These are phyloP conservation scores for Ceratocystiopsis brevicomis DNA, from an alignment of 2,329 filamentous ascomycete species.

Conservation along the genomic window DNA sequence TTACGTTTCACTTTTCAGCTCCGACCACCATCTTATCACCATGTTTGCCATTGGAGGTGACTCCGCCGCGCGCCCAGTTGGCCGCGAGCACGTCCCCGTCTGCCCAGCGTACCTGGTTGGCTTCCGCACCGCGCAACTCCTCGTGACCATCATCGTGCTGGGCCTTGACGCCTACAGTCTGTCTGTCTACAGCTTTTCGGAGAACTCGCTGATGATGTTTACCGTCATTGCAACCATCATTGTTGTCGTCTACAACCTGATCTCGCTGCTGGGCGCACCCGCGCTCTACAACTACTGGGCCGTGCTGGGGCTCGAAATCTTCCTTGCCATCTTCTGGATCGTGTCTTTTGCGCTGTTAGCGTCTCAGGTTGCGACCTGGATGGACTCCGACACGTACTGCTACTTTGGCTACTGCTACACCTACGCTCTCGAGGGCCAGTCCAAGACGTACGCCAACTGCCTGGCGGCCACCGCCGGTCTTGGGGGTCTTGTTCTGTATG, in stretches of 20 bases:
- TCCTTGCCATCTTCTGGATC: slow-evolving; percentile 34
- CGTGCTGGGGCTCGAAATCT: slow-evolving; percentile 29
- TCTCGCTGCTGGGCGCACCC: slow-evolving; percentile 22
- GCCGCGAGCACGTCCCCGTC: slow-evolving; percentile 26
- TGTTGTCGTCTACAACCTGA: slow-evolving; percentile 26
- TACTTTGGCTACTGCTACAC: slow-evolving; percentile 12
- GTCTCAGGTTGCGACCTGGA: slow-evolving; percentile 15
- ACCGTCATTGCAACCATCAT: slow-evolving; percentile 27
- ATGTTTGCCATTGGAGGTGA: slow-evolving; percentile 4
- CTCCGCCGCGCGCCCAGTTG: slow-evolving; percentile 15
- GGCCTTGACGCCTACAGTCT: slow-evolving; percentile 28
- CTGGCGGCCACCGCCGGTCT: slow-evolving; percentile 20
- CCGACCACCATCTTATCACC: not conserved
- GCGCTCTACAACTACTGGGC: slow-evolving; percentile 34
- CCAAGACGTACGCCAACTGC: slow-evolving; percentile 10
- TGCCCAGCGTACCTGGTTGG: slow-evolving; percentile 25
- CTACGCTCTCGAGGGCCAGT: slow-evolving; percentile 5
- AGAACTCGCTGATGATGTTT: slow-evolving; percentile 18
- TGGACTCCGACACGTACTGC: slow-evolving; percentile 10
- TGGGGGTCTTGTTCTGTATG: slow-evolving; percentile 26
- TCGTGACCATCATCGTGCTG: slow-evolving; percentile 26
- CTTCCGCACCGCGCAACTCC: slow-evolving; percentile 25
- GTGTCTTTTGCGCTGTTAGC: slow-evolving; percentile 23
- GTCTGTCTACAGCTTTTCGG: slow-evolving; percentile 16
- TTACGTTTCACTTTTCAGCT: not conserved